Evolutionary conservation across 805 yeast genomes (phyloP), one percentile per base, ranked within the genome.

Genomic region (Yarrowia sp.): DNA sequence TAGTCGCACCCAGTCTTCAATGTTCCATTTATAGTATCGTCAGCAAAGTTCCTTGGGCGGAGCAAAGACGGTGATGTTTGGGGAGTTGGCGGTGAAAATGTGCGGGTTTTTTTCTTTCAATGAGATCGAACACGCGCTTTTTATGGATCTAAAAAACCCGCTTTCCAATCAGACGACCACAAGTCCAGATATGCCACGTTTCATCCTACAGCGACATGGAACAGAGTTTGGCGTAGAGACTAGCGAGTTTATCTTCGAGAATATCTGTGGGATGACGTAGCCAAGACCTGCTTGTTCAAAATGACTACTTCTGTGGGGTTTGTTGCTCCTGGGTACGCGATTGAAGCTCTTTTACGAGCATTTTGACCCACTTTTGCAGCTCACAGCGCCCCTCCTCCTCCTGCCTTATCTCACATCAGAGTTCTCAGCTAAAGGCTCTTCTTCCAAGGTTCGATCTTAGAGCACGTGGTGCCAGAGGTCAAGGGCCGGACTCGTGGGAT

Each of bases 391-490:
- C 16, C 27, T 21, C 18, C 22, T 13, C 47, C 49, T 16, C 47
- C 51, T 44, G 51, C 51, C 51, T 44, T 44, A 44, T 44, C 51
- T 44, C 51, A 44, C 51, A 44, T 44, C 51, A 44, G 29, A 44
- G 51, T 44, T 44, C 44, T 39, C 16, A 22, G 33, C 49, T 25
- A 16, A 2, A 7, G 13, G 25, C 21, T 12, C 29, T 9, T 27
- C 24, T 7, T 24, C 18, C 51, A 44, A 44, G 51, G 51, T 44
- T 44, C 35, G 35, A n/a, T 5, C 13, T 16, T 18, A 21, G 14
- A 44, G 51, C 51, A 44, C 51, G 51, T 44, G 51, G 51, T 27
- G 33, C 18, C 33, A 44, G 22, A 44, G 33, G 18, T 29, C 51
- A 29, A 44, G 51, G 35, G 51, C 51, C 51, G 51, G 14, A 13